These are phyloP conservation scores for Chrysochromulina tobinii DNA, from an alignment of 78 protist species.

Conservation along the genomic window DNA sequence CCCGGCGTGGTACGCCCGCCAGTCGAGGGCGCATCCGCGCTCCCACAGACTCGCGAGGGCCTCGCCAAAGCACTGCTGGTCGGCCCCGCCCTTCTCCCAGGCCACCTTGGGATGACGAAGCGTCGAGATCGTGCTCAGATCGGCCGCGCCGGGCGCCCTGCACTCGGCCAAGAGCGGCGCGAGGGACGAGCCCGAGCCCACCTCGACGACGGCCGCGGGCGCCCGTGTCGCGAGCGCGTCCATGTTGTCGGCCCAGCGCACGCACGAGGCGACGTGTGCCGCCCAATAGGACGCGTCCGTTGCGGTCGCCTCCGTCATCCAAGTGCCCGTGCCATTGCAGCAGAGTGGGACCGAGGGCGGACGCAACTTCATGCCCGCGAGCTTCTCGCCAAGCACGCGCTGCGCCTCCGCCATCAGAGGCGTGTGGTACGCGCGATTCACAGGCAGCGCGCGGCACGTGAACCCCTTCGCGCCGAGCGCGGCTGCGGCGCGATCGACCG, in stretches of 20 bases:
- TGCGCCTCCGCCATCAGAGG: conserved; percentile 5
- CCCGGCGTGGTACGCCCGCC: background rate
- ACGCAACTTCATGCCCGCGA: background rate
- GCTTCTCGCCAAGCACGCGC: background rate
- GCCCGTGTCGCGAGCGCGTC: background rate
- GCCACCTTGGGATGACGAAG: background rate
- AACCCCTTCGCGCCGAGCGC: background rate
- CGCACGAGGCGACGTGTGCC: conserved; percentile 11
- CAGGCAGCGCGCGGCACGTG: background rate
- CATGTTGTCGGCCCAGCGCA: conserved; percentile 25
- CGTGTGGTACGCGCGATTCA: conserved; percentile 31
- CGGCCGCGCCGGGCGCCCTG: background rate
- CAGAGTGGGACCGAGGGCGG: background rate
- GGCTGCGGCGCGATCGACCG: background rate
- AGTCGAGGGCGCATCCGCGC: background rate
- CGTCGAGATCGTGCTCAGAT: background rate
- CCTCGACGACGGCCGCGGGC: conserved; percentile 25
- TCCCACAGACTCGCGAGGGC: background rate
- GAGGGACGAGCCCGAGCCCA: conserved; percentile 33
- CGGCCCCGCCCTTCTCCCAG: background rate
- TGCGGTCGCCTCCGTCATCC: conserved; percentile 10
- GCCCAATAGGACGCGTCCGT: conserved; percentile 21
- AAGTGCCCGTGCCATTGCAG: conserved; percentile 29
- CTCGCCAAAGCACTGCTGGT: background rate
- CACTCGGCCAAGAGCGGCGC: background rate